Evolutionary conservation across 2,329 filamentous ascomycete species (phyloP).

Genomic region (Xylariaceae sp.): DNA sequence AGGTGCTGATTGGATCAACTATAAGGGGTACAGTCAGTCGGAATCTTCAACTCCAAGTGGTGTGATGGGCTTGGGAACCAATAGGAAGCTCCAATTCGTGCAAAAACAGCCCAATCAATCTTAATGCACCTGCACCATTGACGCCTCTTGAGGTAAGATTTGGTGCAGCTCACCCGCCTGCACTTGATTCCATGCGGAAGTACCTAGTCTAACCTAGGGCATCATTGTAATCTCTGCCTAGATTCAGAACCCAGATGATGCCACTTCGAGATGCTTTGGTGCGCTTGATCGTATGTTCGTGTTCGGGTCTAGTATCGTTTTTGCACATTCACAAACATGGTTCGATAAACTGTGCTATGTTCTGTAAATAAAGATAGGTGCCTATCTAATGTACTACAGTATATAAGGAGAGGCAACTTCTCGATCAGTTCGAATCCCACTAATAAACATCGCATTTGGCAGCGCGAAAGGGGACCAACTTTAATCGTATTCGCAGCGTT

Average conservation of each 20-base stretch:
- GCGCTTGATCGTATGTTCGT: constrained; percentile 22
- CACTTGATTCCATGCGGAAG: not conserved
- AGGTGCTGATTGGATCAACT: not conserved
- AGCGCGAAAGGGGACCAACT: constrained; percentile 2
- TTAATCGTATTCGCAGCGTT: constrained; percentile 5
- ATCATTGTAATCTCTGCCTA: not conserved
- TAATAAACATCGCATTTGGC: not conserved
- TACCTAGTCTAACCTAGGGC: not conserved
- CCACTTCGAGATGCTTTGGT: constrained; percentile 11
- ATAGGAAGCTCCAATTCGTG: constrained; percentile 13
- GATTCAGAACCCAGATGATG: constrained; percentile 10
- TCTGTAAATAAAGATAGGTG: no score
- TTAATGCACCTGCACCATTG: no score
- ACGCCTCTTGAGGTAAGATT: no score
- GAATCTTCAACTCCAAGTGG: constrained; percentile 21
- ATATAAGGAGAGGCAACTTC: not conserved
- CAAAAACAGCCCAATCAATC: not conserved
- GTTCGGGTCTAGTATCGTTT: constrained; percentile 15
- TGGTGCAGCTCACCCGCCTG: not conserved
- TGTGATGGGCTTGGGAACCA: constrained; percentile 19
- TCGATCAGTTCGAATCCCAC: not conserved
- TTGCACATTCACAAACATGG: not conserved
- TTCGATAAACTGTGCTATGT: constrained; percentile 9
- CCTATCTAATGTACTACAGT: no score
- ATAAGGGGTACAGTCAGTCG: constrained; percentile 14